Evolutionary conservation across 164 flowering plant species (phyloP).

Genomic region (Vitis rupestris): DNA sequence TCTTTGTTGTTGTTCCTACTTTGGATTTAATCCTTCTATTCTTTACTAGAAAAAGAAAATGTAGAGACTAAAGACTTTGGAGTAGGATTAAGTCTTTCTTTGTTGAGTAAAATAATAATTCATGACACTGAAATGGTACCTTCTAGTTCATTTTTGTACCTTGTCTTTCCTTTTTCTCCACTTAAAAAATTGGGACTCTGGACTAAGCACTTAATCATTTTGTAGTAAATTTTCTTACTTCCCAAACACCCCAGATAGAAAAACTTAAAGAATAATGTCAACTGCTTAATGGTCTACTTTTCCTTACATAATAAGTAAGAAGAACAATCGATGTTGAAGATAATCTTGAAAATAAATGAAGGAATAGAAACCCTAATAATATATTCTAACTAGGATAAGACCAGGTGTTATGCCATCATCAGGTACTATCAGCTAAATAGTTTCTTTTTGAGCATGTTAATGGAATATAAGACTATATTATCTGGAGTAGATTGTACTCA

Average conservation of each 20-base stretch:
- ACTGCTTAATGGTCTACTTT: constrained; percentile 7
- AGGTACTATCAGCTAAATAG: constrained; percentile 2
- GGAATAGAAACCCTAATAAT: background rate
- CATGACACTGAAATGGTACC: background rate
- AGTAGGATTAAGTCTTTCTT: too few relatives aligned
- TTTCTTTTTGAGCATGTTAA: background rate
- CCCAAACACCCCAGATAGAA: background rate
- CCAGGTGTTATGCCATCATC: constrained; percentile 18
- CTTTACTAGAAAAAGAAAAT: too few relatives aligned
- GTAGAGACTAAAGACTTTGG: too few relatives aligned
- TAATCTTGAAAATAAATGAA: background rate
- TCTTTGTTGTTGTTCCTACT: too few relatives aligned
- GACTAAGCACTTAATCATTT: constrained; percentile 4
- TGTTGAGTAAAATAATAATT: too few relatives aligned
- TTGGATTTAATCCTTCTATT: too few relatives aligned
- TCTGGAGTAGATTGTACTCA: too few relatives aligned
- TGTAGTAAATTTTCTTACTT: constrained; percentile 8
- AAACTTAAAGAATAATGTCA: constrained; percentile 9
- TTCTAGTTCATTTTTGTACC: background rate
- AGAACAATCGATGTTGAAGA: constrained; percentile 6
- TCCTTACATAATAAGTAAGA: background rate
- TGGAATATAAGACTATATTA: background rate
- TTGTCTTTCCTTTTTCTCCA: background rate
- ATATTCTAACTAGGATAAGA: constrained; percentile 2
- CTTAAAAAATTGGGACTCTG: background rate